A percentile compares a stretch with the other conserved stretches of the same genome.
These are phyloP conservation scores for Coelastrella sp. DNA, from an alignment of 139 green algal genomes.

Conservation along the genomic window DNA sequence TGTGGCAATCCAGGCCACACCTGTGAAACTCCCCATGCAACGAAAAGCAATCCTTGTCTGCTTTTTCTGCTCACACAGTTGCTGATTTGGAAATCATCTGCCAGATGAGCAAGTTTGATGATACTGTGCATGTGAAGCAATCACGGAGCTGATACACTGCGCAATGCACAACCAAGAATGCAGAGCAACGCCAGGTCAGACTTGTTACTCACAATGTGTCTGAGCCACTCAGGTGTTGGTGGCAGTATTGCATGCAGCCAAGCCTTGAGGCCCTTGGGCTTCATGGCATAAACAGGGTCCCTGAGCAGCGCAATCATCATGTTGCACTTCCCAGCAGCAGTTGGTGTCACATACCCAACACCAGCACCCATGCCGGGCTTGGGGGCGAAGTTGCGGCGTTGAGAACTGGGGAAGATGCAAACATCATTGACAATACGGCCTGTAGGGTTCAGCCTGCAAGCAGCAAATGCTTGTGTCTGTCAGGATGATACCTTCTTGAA, in stretches of 20 bases:
- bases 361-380: background rate
- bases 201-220: background rate
- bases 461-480: too few relatives aligned
- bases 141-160: too few relatives aligned
- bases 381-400: slow-evolving; percentile 5
- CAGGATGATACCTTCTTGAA: too few relatives aligned
- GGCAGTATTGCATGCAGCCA: slow-evolving; percentile 1
- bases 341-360: slow-evolving; percentile 21
- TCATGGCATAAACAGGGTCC: background rate
- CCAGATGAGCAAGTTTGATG: too few relatives aligned
- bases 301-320: slow-evolving; percentile 22
- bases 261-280: background rate
- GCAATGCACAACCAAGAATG: too few relatives aligned
- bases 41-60: too few relatives aligned
- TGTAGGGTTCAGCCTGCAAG: slow-evolving; percentile 24
- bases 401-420: background rate
- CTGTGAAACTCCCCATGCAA: too few relatives aligned
- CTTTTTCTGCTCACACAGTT: too few relatives aligned
- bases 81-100: too few relatives aligned
- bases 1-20: too few relatives aligned
- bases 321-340: slow-evolving; percentile 2
- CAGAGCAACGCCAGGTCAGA: too few relatives aligned
- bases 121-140: too few relatives aligned
- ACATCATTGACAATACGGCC: background rate
- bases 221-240: slow-evolving; percentile 18